Conservation (phyloP, 768 basidiomycete genomes). For the Leccinum rimulosum region DNA sequence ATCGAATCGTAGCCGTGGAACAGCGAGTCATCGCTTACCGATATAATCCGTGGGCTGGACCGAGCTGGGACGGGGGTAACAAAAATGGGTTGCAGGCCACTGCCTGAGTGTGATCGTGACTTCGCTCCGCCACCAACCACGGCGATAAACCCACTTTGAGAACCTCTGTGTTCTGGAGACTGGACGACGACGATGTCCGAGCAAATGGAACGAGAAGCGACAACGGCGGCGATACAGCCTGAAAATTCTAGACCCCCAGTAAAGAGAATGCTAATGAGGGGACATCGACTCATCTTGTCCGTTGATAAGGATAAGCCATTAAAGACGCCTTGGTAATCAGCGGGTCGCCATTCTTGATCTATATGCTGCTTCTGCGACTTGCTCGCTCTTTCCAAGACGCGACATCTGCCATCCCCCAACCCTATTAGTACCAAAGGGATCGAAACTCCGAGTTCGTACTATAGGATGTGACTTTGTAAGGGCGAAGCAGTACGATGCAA, state of each 20-base stretch:
- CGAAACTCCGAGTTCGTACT: no score
- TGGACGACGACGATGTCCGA: background rate
- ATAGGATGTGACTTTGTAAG: background rate
- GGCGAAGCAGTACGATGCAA: background rate
- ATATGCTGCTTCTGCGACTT: background rate
- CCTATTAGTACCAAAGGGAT: no score
- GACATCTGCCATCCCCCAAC: no score
- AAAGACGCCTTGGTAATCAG: background rate
- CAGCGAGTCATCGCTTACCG: background rate
- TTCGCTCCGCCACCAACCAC: background rate
- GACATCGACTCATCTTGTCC: background rate
- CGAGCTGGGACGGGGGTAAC: no score
- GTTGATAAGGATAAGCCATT: background rate
- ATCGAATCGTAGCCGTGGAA: background rate
- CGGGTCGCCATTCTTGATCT: background rate
- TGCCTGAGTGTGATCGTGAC: background rate
- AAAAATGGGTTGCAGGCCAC: background rate
- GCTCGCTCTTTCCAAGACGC: background rate
- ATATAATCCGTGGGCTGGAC: slow-evolving; percentile 69
- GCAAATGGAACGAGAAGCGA: background rate
- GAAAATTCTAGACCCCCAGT: background rate
- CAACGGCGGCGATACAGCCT: background rate
- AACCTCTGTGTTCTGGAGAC: background rate
- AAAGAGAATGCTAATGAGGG: background rate
- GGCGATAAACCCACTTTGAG: background rate